Base-by-base conservation (phyloP, 371 early-diverging fungal genomes). In the Mortierella sp. region DNA sequence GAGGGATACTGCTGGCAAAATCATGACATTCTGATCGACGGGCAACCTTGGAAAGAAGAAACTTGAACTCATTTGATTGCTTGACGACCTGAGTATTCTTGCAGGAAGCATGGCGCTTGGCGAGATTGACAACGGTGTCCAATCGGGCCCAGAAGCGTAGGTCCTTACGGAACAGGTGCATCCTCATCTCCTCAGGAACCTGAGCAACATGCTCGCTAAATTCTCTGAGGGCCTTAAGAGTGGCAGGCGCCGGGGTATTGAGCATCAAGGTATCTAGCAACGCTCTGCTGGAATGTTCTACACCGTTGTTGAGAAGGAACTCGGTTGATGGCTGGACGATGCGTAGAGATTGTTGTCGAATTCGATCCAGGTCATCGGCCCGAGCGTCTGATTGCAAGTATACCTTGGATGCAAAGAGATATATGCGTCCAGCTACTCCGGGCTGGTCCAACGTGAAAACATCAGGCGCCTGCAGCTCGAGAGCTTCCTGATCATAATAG, bases 71-170 rank as follows among this genome's bases (percentile, higher is more conserved):
- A 34, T 86, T 80, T 16, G 78, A 74, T 54, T 80, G 82, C 31
- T 76, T 77, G 21, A 70, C 48, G 21, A 86, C 73, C 14, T 34
- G n/a, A 0, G 76, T 26, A 31, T 77, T 77, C 1, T 77, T 74
- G 38, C 65, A 63, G 21, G 42, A 28, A 8, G 78, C 70, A 2
- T 82, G 76, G 21, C 60, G 77, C 50, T 75, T 80, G 70, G 87
- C 80, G n/a, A 86, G 48, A 38, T 86, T 78, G 21, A 82, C 87
- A 70, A 86, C 42, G 13, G 75, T 31, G 55, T 86, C 87, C 31
- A 86, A 63, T n/a, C 87, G 87, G 7, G 44, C 78, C 87, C 87
- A 86, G 58, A 75, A 80, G 3, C 78, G 82, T 52, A 86, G 73
- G 48, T 86, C 82, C 74, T 80, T 82, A 68, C 54, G 75, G 19